Percentiles rank a stretch among this genome's conserved stretches.
These are phyloP conservation scores for Rhododendron vialii DNA, from an alignment of 148 eudicot species.

Conservation along the genomic window DNA sequence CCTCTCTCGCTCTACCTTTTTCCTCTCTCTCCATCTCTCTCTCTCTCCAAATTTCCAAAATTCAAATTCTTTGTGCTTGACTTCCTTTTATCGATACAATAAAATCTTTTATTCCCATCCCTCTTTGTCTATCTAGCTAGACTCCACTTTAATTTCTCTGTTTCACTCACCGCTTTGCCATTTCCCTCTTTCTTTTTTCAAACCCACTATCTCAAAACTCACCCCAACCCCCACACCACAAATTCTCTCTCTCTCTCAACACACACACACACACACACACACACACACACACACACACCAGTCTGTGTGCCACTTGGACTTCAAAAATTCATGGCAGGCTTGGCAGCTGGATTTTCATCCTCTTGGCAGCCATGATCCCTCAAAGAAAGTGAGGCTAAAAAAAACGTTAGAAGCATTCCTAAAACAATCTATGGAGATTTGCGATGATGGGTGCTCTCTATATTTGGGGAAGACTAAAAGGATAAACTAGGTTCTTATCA, in stretches of 20 bases:
- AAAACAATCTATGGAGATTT: neutral
- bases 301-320: neutral
- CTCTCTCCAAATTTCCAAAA: conserved; percentile 3
- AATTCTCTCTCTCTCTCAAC: neutral
- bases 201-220: neutral
- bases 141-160: neutral
- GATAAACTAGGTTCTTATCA: neutral
- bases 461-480: conserved; percentile 17
- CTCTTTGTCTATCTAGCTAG: neutral
- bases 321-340: neutral
- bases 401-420: no score
- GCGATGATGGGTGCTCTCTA: neutral
- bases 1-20: conserved; percentile 34
- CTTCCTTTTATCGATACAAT: neutral
- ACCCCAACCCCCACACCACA: no score
- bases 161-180: neutral
- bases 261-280: neutral
- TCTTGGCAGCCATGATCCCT: neutral
- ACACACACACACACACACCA: neutral
- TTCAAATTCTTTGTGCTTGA: conserved; percentile 20
- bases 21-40: conserved; percentile 14
- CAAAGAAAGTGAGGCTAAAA: neutral
- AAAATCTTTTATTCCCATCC: neutral
- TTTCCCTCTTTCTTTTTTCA: neutral
- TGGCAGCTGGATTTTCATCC: neutral